These are phyloP conservation scores for Epichloe scottii DNA, from an alignment of 2,329 filamentous ascomycete genomes.

Conservation along the genomic window DNA sequence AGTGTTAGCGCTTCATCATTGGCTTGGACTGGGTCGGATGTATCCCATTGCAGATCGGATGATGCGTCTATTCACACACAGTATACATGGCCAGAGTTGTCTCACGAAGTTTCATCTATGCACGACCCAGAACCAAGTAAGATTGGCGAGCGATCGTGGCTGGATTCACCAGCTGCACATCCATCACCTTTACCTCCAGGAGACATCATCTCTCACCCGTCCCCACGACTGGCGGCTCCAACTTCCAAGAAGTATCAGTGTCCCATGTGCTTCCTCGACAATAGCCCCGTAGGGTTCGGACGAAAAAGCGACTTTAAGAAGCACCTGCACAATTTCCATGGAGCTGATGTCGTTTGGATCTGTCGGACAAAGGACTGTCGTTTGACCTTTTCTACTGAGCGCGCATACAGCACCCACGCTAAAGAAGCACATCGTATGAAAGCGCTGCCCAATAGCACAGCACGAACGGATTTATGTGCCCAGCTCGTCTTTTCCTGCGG, in stretches of 20 bases:
- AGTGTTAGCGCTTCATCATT: constrained; percentile 28
- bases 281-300: constrained; percentile 32
- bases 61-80: constrained; percentile 27
- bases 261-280: constrained; percentile 33
- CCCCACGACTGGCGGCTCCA: constrained; percentile 23
- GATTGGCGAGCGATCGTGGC: constrained; percentile 24
- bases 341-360: constrained; percentile 29
- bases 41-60: constrained; percentile 26
- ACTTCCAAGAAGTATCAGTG: constrained; percentile 31
- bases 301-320: constrained; percentile 37
- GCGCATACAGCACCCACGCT: constrained; percentile 31
- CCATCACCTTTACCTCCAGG: constrained; percentile 21
- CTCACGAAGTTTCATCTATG: constrained; percentile 21
- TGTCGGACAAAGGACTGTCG: constrained; percentile 29
- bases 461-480: constrained; percentile 27
- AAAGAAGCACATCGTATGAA: constrained; percentile 30
- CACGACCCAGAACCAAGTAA: constrained; percentile 23
- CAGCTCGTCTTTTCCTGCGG: constrained; percentile 33
- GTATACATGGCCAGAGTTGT: constrained; percentile 24
- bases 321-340: constrained; percentile 35
- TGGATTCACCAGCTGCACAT: constrained; percentile 26
- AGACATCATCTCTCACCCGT: constrained; percentile 24
- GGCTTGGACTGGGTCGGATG: constrained; percentile 28
- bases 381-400: constrained; percentile 31
- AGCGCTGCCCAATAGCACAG: constrained; percentile 27